Evolutionary conservation across 805 yeast genomes (phyloP).

Genomic region (Metschnikowia shivogae): DNA sequence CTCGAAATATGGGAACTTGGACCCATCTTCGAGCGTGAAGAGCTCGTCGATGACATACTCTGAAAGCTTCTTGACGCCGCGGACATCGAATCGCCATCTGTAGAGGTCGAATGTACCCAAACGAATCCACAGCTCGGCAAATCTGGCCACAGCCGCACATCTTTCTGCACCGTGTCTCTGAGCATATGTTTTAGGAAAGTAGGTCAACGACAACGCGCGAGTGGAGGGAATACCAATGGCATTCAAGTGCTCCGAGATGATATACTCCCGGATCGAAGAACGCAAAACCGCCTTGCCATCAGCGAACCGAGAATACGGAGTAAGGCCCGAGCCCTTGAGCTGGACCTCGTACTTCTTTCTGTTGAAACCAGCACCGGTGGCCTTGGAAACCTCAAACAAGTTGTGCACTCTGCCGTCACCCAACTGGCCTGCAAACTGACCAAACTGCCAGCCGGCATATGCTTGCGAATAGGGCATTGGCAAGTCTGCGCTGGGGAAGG

Average conservation of each 20-base stretch:
- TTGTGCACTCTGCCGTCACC: slow-evolving; percentile 94
- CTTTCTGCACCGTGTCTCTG: slow-evolving; percentile 67
- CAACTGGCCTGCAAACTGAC: slow-evolving; percentile 92
- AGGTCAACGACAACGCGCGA: slow-evolving; percentile 70
- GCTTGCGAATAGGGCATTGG: slow-evolving; percentile 84
- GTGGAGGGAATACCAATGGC: slow-evolving; percentile 85
- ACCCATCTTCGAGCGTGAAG: slow-evolving; percentile 34
- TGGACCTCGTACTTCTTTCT: slow-evolving; percentile 60
- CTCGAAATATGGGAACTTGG: slow-evolving; percentile 27
- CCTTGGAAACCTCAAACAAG: slow-evolving; percentile 63
- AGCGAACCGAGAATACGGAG: slow-evolving; percentile 92
- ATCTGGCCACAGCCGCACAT: slow-evolving; percentile 80
- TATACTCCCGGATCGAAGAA: slow-evolving; percentile 83
- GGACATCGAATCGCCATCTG: slow-evolving; percentile 65
- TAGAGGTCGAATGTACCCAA: slow-evolving; percentile 85
- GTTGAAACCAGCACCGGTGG: slow-evolving; percentile 17
- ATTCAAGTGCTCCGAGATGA: slow-evolving; percentile 75
- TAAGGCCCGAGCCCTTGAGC: slow-evolving; percentile 86
- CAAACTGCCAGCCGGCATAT: slow-evolving; percentile 96
- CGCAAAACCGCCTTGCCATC: slow-evolving; percentile 93
- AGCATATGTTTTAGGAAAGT: slow-evolving; percentile 73
- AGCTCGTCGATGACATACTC: slow-evolving; percentile 71
- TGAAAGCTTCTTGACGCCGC: slow-evolving; percentile 57
- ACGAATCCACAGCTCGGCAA: slow-evolving; percentile 84
- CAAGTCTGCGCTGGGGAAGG: slow-evolving; percentile 15